Conservation (phyloP, 139 green algal species). For the Picochlorum sp. region DNA sequence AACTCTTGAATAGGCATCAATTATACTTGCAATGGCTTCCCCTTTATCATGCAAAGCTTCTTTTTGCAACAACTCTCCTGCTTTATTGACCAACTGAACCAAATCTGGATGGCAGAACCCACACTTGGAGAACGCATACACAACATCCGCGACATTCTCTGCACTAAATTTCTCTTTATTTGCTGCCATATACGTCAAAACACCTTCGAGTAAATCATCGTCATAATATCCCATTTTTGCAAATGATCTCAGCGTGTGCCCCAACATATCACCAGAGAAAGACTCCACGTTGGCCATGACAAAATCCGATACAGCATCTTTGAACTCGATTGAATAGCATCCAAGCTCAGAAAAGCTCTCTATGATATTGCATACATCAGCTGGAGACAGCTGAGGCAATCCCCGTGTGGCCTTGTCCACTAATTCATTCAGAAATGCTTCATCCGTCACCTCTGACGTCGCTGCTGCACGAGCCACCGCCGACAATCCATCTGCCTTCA, state of each 20-base stretch:
- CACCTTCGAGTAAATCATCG: slow-evolving; percentile 18
- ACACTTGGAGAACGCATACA: slow-evolving; percentile 27
- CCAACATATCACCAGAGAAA: slow-evolving; percentile 27
- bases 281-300: slow-evolving; percentile 17
- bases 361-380: slow-evolving; percentile 24
- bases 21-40: slow-evolving; percentile 26
- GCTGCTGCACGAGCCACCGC: too few species aligned
- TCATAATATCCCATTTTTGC: slow-evolving; percentile 28
- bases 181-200: slow-evolving; percentile 14
- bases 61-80: slow-evolving; percentile 20
- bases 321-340: slow-evolving; percentile 21
- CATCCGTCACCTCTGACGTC: slow-evolving; percentile 16
- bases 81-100: slow-evolving; percentile 14
- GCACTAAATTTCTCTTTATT: slow-evolving; percentile 22
- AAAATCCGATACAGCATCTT: slow-evolving; percentile 19
- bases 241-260: slow-evolving; percentile 26
- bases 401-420: slow-evolving; percentile 9
- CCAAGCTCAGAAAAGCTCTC: slow-evolving; percentile 13
- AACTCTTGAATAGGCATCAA: slow-evolving; percentile 30
- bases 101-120: slow-evolving; percentile 33
- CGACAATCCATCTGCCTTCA: too few species aligned
- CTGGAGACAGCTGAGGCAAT: slow-evolving; percentile 8
- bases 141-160: slow-evolving; percentile 32
- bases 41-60: slow-evolving; percentile 15
- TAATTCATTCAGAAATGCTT: slow-evolving; percentile 12